Base-by-base conservation (phyloP, 805 yeast species). In the Jamesozyma gamospora region DNA sequence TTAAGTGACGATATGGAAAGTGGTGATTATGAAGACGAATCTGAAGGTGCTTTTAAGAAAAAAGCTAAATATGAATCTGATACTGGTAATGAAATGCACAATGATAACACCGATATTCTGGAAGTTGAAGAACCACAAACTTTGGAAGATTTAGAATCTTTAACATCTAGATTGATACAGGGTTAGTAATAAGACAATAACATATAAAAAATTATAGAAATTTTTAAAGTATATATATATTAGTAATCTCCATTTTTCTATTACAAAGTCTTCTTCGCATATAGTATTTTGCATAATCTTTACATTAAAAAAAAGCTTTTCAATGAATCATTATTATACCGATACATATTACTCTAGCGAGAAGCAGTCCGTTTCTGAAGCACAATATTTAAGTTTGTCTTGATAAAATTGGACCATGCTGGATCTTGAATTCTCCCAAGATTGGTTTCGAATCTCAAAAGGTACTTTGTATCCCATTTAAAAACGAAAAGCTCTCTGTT, bases 81-180 rank as follows among this genome's bases (percentile, higher is more conserved):
- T 6, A 55, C 52, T 7, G 55, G 52, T 15, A 61, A 50, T 15
- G 65, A 57, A 0, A 63, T 53, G 16, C 59, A 59, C 14, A 55
- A 57, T 16, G 60, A 56, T 32, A 64, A 26, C 10, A 27, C 16
- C n/a, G 37, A 30, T 31, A 35, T 82, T 35, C 66, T 83, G 44
- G 95, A 88, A 64, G 69, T 84, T 34, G 94, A 84, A 50, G 84
- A 79, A 52, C 96, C 96, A 13, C 82, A 85, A 53, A 82, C 95
- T 14, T 68, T 92, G 58, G 96, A 86, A 60, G 98, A 92, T 56
- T 72, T 92, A 62, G 98, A 92, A 68, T 87, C 94, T 36, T 73
- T 85, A 65, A 79, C 95, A 2, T 72, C 71, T 18, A 67, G 62
- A 51, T 59, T 72, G 36, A 51, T 70, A 17, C 41, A 43, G 29